Evolutionary conservation across 306 rosid genomes (phyloP).

Genomic region (Trifolium repens): DNA sequence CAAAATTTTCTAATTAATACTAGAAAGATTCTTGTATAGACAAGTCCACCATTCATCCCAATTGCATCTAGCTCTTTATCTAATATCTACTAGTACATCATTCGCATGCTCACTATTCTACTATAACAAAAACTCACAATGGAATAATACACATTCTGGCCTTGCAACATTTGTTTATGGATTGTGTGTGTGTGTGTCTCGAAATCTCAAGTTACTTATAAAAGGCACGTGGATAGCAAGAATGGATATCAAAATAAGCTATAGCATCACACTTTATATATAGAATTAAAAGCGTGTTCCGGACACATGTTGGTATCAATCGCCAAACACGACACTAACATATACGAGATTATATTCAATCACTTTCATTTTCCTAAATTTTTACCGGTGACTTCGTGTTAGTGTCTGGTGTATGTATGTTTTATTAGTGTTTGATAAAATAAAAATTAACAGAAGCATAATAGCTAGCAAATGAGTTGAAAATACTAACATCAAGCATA

Average conservation of each 20-base stretch:
- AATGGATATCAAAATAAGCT: neutral
- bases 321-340: neutral
- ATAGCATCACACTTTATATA: neutral
- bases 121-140: neutral
- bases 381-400: neutral
- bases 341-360: neutral
- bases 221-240: neutral
- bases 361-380: neutral
- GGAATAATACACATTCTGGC: neutral
- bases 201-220: neutral
- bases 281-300: neutral
- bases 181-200: neutral
- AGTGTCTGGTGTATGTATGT: neutral
- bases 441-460: neutral
- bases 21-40: neutral
- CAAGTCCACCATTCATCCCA: constrained; percentile 24
- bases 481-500: constrained; percentile 85
- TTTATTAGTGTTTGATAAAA: neutral
- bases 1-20: neutral
- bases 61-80: constrained; percentile 12
- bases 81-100: constrained; percentile 14
- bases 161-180: neutral
- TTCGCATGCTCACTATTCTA: neutral
- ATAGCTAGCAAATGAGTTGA: constrained; percentile 1
- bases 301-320: neutral